These are phyloP conservation scores for Cystofilobasidium bisporidii DNA, from an alignment of 768 basidiomycete genomes.

Conservation along the genomic window DNA sequence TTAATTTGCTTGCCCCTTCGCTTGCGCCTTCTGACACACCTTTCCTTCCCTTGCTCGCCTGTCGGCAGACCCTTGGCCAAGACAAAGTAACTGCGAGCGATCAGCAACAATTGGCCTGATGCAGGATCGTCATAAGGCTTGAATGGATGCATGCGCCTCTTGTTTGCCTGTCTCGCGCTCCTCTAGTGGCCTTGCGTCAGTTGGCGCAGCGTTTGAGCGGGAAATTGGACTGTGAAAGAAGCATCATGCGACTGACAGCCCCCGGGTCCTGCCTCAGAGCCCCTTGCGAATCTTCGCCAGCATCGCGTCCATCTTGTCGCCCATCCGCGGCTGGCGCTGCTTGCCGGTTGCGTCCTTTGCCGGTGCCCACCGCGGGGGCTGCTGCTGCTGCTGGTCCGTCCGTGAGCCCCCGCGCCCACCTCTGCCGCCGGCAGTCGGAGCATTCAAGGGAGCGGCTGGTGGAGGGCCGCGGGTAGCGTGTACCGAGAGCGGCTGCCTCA, in stretches of 20 bases:
- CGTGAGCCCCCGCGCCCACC: not conserved
- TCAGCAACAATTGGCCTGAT: too few relatives aligned
- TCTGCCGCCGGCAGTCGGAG: not conserved
- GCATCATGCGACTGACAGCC: too few relatives aligned
- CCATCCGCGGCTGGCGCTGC: conserved; percentile 22
- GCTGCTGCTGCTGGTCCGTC: not conserved
- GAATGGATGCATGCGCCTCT: too few relatives aligned
- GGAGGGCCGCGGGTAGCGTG: not conserved
- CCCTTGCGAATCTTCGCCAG: conserved; percentile 27
- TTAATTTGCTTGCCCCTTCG: not conserved
- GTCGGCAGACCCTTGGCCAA: conserved; percentile 74
- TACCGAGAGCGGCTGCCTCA: not conserved
- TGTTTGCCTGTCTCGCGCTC: too few relatives aligned
- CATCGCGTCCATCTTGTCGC: conserved; percentile 23
- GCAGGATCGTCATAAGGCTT: too few relatives aligned
- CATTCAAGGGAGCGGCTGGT: too few relatives aligned
- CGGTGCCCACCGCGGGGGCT: conserved; percentile 1
- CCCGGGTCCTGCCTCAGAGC: not conserved
- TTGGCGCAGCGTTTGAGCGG: too few relatives aligned
- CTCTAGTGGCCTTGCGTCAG: too few relatives aligned
- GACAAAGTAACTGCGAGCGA: conserved; percentile 68
- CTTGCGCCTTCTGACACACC: too few relatives aligned
- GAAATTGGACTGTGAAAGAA: too few relatives aligned
- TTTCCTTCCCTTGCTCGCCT: conserved; percentile 30
- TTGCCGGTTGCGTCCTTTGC: conserved; percentile 12